phyloP scores from a whole-genome alignment of 768 basidiomycete species.

The Suillus paluster region DNA sequence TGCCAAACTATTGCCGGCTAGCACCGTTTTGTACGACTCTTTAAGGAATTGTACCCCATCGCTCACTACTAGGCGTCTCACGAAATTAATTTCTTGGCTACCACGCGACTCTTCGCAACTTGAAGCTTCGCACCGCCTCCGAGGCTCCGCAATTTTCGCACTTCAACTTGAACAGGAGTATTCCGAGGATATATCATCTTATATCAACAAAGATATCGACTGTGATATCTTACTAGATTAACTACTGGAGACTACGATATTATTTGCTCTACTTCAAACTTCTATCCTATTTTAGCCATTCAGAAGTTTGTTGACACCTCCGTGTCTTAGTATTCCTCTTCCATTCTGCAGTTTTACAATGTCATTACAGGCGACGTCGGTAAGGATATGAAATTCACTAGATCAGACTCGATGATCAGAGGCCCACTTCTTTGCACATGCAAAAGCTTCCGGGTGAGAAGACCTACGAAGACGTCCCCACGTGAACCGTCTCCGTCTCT shows the following conservation, averaged over 20 bases:
- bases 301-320: neutral
- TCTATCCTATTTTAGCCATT: too few relatives aligned
- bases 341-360: neutral
- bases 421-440: neutral
- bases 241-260: too few relatives aligned
- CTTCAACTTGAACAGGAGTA: neutral
- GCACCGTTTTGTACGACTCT: neutral
- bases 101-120: neutral
- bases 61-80: neutral
- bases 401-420: neutral
- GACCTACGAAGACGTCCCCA: neutral
- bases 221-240: too few relatives aligned
- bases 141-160: neutral
- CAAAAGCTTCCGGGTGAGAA: neutral
- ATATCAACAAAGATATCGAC: too few relatives aligned
- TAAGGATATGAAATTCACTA: neutral
- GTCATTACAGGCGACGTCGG: neutral
- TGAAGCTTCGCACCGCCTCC: neutral
- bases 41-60: neutral
- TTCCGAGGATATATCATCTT: slow-evolving; percentile 4
- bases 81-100: neutral
- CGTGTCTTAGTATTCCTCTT: neutral
- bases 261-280: too few relatives aligned
- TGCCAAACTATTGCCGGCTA: neutral
- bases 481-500: neutral